Percentiles rank a stretch among this genome's conserved stretches.
These are phyloP conservation scores for Onygena corvina DNA, from an alignment of 2,329 filamentous ascomycete genomes.

Conservation along the genomic window DNA sequence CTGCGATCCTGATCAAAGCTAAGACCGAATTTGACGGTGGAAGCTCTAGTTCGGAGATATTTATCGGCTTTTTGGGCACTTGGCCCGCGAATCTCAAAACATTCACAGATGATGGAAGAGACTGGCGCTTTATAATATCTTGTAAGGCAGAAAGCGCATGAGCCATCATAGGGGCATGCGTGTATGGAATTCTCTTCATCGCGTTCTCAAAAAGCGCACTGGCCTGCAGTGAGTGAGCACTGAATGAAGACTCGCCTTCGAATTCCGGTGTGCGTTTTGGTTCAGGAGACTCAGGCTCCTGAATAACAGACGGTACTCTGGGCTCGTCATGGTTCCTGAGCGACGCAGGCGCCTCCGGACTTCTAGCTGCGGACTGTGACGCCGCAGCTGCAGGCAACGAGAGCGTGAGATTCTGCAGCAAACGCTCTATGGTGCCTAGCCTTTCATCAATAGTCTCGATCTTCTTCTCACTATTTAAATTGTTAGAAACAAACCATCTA, in stretches of 20 bases:
- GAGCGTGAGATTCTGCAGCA: slow-evolving; percentile 26
- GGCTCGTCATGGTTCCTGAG: not conserved
- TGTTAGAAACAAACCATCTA: slow-evolving; percentile 6
- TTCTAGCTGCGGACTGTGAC: slow-evolving; percentile 21
- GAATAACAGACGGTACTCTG: slow-evolving; percentile 14
- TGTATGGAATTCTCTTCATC: slow-evolving; percentile 26
- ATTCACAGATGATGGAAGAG: slow-evolving; percentile 19
- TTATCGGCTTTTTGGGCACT: slow-evolving; percentile 18
- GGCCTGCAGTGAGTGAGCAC: slow-evolving; percentile 38
- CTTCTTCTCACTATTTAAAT: slow-evolving; percentile 37
- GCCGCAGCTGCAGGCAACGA: slow-evolving; percentile 9
- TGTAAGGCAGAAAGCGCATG: slow-evolving; percentile 30
- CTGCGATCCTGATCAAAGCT: slow-evolving; percentile 23
- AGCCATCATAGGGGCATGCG: slow-evolving; percentile 29
- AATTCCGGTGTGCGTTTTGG: slow-evolving; percentile 24
- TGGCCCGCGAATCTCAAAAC: slow-evolving; percentile 23
- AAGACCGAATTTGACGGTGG: slow-evolving; percentile 28
- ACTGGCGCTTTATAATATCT: slow-evolving; percentile 30
- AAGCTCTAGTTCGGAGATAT: slow-evolving; percentile 27
- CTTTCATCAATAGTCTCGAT: slow-evolving; percentile 43
- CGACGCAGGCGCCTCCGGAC: slow-evolving; percentile 15
- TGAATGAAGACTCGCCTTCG: slow-evolving; percentile 40
- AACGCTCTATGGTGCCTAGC: slow-evolving; percentile 37
- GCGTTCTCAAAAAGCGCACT: slow-evolving; percentile 34
- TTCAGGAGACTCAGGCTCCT: slow-evolving; percentile 20